Evolutionary conservation across 805 yeast species (phyloP).

Genomic region (Candida dajiaensis): DNA sequence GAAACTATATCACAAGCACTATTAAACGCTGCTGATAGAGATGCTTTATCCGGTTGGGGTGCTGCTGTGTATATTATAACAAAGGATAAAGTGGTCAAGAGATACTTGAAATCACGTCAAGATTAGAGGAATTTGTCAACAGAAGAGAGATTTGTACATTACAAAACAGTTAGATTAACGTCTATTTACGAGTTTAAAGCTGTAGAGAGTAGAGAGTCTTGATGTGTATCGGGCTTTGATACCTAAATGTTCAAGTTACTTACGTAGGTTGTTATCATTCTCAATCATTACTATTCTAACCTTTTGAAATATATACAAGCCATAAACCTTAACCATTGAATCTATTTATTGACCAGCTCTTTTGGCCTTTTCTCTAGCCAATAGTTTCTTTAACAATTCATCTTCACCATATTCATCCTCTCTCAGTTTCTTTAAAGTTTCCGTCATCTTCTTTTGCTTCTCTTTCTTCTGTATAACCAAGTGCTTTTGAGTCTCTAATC

Average conservation of each 20-base stretch:
- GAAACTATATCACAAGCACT: conserved; percentile 94
- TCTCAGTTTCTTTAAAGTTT: conserved; percentile 52
- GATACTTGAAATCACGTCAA: conserved; percentile 89
- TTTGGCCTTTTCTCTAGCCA: conserved; percentile 46
- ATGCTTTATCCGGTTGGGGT: conserved; percentile 98
- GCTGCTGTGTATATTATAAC: conserved; percentile 89
- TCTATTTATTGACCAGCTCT: conserved; percentile 15
- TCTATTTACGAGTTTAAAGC: neutral
- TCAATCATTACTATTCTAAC: neutral
- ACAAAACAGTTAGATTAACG: neutral
- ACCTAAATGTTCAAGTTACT: no score
- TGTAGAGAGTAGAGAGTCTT: neutral
- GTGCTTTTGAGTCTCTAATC: conserved; percentile 56
- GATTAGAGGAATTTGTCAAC: conserved; percentile 44
- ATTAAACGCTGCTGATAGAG: conserved; percentile 93
- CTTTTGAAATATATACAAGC: neutral
- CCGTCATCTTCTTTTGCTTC: conserved; percentile 48
- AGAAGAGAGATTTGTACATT: neutral
- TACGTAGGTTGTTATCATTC: neutral
- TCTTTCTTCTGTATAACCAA: conserved; percentile 46
- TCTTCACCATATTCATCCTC: conserved; percentile 82
- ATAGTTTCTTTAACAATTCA: conserved; percentile 56
- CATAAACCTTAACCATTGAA: neutral
- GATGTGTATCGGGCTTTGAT: no score
- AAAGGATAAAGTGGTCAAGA: conserved; percentile 84